Base-by-base conservation (phyloP, 805 yeast genomes). In the Ogataea philodendri region DNA sequence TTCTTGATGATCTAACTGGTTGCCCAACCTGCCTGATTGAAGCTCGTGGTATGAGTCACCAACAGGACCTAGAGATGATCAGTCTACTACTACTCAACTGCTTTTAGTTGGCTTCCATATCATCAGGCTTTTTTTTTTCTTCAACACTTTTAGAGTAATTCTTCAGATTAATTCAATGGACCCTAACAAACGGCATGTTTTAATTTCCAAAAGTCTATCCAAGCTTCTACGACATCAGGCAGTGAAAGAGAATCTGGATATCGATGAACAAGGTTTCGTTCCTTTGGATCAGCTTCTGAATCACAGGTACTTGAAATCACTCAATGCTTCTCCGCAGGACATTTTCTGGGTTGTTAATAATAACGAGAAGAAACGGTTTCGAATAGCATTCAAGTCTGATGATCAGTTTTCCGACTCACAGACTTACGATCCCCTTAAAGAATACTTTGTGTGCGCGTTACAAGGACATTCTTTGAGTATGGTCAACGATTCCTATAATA, bases 171-270 rank as follows among this genome's bases (percentile, higher is more conserved):
- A 20, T 20, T n/a, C 14, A 6, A 37, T 26, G 28, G 17, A 30
- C 16, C 16, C 16, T 13, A 24, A 27, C 2, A 37, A 20, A 22
- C 33, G 46, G 24, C 20, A 22, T 9, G 22, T 37, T 2, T n/a
- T 25, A 3, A 78, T 88, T 11, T 86, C 96, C 5, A 84, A 84
- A 46, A 67, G 84, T 1, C 63, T 93, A 19, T 73, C 95, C 5
- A 80, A 82, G 48, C 64, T 93, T 2, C 70, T 90, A 1, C 68
- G 98, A n/a, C 98, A 90, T 54, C 86, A 84, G 4, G 97, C 97
- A 0, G 54, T 60, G 10, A 72, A 76, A 33, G 93, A 86, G 48
- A 69, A 72, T 0, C 59, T 93, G 9, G 45, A 63, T 3, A 84
- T 93, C 2, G 84, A 82, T 50, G 40, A 54, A 0, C 62, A 74